These are phyloP conservation scores for Curvularia sp. DNA, from an alignment of 2,329 filamentous ascomycete genomes.

Conservation along the genomic window DNA sequence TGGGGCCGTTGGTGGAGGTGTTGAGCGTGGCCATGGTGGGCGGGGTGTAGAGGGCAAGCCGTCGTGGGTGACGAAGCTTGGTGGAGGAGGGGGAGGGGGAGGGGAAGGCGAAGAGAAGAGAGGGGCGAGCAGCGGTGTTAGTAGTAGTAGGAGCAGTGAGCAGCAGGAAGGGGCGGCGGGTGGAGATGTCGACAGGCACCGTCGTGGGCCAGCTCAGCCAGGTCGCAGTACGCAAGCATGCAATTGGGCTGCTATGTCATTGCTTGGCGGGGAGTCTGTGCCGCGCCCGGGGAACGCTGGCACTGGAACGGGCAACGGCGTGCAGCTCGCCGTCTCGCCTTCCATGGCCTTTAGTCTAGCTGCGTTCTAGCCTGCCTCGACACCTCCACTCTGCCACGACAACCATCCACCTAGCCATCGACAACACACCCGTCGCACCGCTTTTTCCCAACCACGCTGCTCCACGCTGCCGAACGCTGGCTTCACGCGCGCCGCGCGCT, in stretches of 20 bases:
- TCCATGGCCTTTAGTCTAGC: slow-evolving; percentile 5
- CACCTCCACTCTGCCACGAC: slow-evolving; percentile 19
- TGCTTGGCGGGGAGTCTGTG: slow-evolving; percentile 8
- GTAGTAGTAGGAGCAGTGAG: background rate
- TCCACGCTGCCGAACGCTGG: background rate
- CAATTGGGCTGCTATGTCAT: slow-evolving; percentile 26
- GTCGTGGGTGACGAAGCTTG: slow-evolving; percentile 11
- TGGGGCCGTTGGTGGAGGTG: slow-evolving; percentile 60
- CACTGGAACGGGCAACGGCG: slow-evolving; percentile 3
- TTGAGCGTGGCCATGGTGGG: slow-evolving; percentile 74
- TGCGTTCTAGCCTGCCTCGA: slow-evolving; percentile 13
- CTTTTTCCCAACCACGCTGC: slow-evolving; percentile 9
- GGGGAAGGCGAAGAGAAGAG: slow-evolving; percentile 3
- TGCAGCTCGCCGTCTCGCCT: slow-evolving; percentile 6
- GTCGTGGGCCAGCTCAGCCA: slow-evolving; percentile 14
- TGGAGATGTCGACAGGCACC: background rate
- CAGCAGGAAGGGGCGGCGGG: slow-evolving; percentile 5
- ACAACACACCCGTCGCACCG: slow-evolving; percentile 19
- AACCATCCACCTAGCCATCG: slow-evolving; percentile 14
- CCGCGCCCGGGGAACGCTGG: slow-evolving; percentile 13
- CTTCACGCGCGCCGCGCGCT: slow-evolving; percentile 15
- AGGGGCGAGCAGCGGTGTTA: slow-evolving; percentile 4
- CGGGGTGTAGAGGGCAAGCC: slow-evolving; percentile 21
- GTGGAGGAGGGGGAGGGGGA: slow-evolving; percentile 5
- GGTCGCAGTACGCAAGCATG: background rate